A percentile compares a stretch with the other conserved stretches of the same genome.
Evolutionary conservation across 2,329 filamentous ascomycete species (phyloP).

Genomic region (Ophiocordyceps polyrhachis-furcata): DNA sequence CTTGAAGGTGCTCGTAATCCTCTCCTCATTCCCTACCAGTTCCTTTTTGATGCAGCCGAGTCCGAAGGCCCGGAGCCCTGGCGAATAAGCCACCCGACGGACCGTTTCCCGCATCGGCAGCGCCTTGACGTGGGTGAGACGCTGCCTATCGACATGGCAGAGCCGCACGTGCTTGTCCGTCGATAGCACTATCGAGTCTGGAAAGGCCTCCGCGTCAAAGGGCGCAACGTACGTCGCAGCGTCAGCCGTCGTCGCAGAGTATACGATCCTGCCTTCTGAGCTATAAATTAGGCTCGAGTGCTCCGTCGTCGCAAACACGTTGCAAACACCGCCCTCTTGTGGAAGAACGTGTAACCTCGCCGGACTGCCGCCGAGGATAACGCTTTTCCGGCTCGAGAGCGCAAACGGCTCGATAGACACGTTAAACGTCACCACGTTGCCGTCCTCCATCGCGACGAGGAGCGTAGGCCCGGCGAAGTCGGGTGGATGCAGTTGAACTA

Average conservation of each 20-base stretch:
- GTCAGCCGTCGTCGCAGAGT: slow-evolving; percentile 83
- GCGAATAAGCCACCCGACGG: slow-evolving; percentile 70
- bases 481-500: slow-evolving; percentile 59
- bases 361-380: slow-evolving; percentile 71
- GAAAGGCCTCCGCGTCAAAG: slow-evolving; percentile 68
- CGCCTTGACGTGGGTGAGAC: slow-evolving; percentile 74
- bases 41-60: slow-evolving; percentile 69
- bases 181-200: slow-evolving; percentile 63
- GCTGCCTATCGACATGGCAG: slow-evolving; percentile 61
- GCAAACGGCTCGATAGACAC: slow-evolving; percentile 42
- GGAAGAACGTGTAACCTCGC: slow-evolving; percentile 66
- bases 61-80: slow-evolving; percentile 61
- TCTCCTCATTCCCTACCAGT: slow-evolving; percentile 51
- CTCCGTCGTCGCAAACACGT: slow-evolving; percentile 84
- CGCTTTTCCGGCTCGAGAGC: slow-evolving; percentile 57
- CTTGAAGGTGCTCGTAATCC: slow-evolving; percentile 62
- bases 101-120: slow-evolving; percentile 67
- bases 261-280: slow-evolving; percentile 70
- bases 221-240: slow-evolving; percentile 65
- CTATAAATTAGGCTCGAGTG: slow-evolving; percentile 89
- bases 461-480: slow-evolving; percentile 45
- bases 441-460: slow-evolving; percentile 82
- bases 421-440: slow-evolving; percentile 70
- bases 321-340: slow-evolving; percentile 45
- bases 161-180: slow-evolving; percentile 62